Evolutionary conservation across 1,284 basidiomycete species (phyloP), one percentile per base, ranked within the genome.

Genomic region (Abortiporus biennis): DNA sequence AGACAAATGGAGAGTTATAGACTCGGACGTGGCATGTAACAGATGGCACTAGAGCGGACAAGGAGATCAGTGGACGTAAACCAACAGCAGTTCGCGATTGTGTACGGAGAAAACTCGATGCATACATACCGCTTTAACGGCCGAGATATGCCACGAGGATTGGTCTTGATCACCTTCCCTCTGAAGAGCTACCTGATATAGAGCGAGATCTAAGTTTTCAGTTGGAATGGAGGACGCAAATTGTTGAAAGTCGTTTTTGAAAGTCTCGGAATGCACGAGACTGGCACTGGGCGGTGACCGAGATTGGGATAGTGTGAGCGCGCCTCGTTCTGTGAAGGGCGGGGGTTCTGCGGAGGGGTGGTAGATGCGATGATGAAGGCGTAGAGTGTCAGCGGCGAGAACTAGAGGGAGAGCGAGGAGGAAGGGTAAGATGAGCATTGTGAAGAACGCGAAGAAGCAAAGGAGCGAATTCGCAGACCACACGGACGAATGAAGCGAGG

Each of bases 121-220:
- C 41, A 41, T 38, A 74, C 85, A 54, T 54, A 88, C 85, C 42
- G 76, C 71, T 65, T 82, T 83, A 36, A 86, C 81, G 27, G 84
- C 79, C 1, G 83, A 81, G 38, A 81, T 66, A 51, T 78, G 71
- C 80, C 81, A 83, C 32, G 71, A 63, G 3, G 65, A 59, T 47
- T 66, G 65, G 43, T 64, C 62, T 17, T 58, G 43, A 29, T 69
- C 70, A n/a, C 64, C 70, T n/a, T 66, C 63, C 39, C 63, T 72
- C 53, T 80, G 72, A 49, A 92, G 63, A 37, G 85, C 83, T 40
- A 91, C 62, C 63, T 92, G 87, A 62, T 90, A 90, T 51, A 85
- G 62, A 11, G 73, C 70, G 15, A 63, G 62, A 36, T 67, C 62
- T 8, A 60, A 42, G 20, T 64, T 53, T 24, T 64, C 33, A 27